Base-by-base conservation (phyloP, 2,329 filamentous ascomycete species). In the Sarocladium oryzae region DNA sequence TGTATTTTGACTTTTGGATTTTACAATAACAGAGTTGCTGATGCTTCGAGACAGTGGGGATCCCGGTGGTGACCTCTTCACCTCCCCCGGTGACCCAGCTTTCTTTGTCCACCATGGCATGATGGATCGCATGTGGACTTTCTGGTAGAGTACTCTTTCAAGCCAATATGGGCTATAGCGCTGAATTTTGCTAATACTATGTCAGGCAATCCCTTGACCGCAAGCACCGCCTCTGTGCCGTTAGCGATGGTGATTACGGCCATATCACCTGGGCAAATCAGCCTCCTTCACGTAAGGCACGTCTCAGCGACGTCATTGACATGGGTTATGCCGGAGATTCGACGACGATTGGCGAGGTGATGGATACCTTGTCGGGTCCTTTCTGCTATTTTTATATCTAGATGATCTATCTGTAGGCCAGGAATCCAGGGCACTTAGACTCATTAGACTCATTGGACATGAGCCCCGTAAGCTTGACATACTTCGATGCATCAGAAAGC, bases 371-470 rank as follows among this genome's bases (percentile, higher is more conserved):
- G 7, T 55, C 52, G 0, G 62, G 61, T 0, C 58, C 59, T 0
- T 55, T 64, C 11, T 65, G 63, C 49, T 66, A 65, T 46, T 63
- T 62, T 26, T 66, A 64, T 35, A 53, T 60, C 9, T 64, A 28
- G 54, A 15, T 15, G 20, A 10, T 37, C n/a, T n/a, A n/a, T n/a
- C n/a, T n/a, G n/a, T n/a, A n/a, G n/a, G n/a, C n/a, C n/a, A n/a
- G n/a, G n/a, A n/a, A n/a, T n/a, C n/a, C n/a, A n/a, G n/a, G n/a
- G n/a, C n/a, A n/a, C n/a, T n/a, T n/a, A n/a, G n/a, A n/a, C n/a
- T n/a, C n/a, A n/a, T n/a, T n/a, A n/a, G n/a, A n/a, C n/a, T n/a
- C n/a, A n/a, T n/a, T n/a, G n/a, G n/a, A n/a, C n/a, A n/a, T n/a
- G n/a, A n/a, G n/a, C n/a, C n/a, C n/a, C n/a, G n/a, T n/a, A n/a